Percentiles rank a stretch among this genome's conserved stretches.
These are phyloP conservation scores for Plasmopara halstedii DNA, from an alignment of 352 stramenopile species.

Conservation along the genomic window DNA sequence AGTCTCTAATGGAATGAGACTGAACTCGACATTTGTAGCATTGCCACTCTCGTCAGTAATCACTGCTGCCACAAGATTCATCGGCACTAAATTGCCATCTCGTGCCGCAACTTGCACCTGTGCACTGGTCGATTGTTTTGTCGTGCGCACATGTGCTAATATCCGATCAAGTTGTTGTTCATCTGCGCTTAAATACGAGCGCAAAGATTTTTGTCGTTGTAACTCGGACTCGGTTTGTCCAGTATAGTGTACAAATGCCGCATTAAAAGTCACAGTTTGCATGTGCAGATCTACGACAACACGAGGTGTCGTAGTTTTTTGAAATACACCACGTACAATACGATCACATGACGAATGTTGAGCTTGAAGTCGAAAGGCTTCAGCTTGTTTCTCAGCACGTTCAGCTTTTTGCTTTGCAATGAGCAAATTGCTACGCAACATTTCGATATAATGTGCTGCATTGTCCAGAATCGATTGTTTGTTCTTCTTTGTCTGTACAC, in stretches of 20 bases:
- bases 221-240: constrained; percentile 33
- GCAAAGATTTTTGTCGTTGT: constrained; percentile 58
- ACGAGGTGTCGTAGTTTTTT: constrained; percentile 51
- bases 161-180: constrained; percentile 33
- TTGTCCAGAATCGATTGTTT: constrained; percentile 75
- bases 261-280: constrained; percentile 51
- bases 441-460: constrained; percentile 57
- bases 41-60: constrained; percentile 46
- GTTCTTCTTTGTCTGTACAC: constrained; percentile 74
- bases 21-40: constrained; percentile 54
- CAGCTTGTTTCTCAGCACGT: constrained; percentile 41
- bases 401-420: constrained; percentile 57
- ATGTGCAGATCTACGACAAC: constrained; percentile 51
- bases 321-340: constrained; percentile 39
- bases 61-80: constrained; percentile 43
- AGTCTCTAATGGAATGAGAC: constrained; percentile 34
- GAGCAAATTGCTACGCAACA: constrained; percentile 50
- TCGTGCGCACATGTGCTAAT: constrained; percentile 34
- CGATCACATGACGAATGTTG: constrained; percentile 29
- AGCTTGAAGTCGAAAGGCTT: constrained; percentile 33
- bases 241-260: constrained; percentile 45
- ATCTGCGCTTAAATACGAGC: constrained; percentile 43
- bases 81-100: constrained; percentile 16
- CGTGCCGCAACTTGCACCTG: constrained; percentile 23
- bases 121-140: constrained; percentile 38